Conservation (phyloP, 2,329 filamentous ascomycete genomes). For the Apiospora koreana region DNA sequence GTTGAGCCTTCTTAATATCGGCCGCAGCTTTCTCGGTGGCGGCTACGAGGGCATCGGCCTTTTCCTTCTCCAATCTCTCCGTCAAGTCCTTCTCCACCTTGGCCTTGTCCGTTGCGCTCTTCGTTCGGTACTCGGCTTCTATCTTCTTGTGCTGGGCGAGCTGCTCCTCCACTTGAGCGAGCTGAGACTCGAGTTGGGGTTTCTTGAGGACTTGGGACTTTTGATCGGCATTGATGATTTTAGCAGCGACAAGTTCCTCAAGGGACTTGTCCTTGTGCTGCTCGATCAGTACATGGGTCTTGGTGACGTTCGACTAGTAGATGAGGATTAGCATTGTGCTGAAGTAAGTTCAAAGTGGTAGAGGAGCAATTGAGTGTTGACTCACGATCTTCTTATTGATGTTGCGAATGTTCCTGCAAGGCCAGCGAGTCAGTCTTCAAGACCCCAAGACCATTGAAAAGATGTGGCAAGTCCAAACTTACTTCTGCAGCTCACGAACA, state of each 20-base stretch:
- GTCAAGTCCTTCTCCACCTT: conserved; percentile 58
- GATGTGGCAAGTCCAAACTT: conserved; percentile 35
- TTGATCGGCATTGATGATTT: conserved; percentile 80
- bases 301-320: conserved; percentile 62
- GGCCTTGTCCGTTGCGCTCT: conserved; percentile 58
- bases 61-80: conserved; percentile 54
- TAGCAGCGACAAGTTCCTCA: conserved; percentile 69
- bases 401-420: conserved; percentile 79
- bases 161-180: conserved; percentile 73
- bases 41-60: conserved; percentile 54
- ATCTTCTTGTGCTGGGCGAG: conserved; percentile 74
- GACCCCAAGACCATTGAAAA: conserved; percentile 11
- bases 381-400: conserved; percentile 92
- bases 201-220: conserved; percentile 78
- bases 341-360: not conserved
- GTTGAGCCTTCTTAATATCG: conserved; percentile 57
- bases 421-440: conserved; percentile 18
- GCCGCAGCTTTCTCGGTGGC: conserved; percentile 56
- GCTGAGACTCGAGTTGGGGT: conserved; percentile 67
- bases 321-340: not conserved
- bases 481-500: conserved; percentile 91
- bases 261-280: conserved; percentile 71
- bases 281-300: conserved; percentile 68
- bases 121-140: conserved; percentile 69
- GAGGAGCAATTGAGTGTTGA: conserved; percentile 19